phyloP scores from a whole-genome alignment of 2,329 filamentous ascomycete genomes.

The Exserohilum rostratum region DNA sequence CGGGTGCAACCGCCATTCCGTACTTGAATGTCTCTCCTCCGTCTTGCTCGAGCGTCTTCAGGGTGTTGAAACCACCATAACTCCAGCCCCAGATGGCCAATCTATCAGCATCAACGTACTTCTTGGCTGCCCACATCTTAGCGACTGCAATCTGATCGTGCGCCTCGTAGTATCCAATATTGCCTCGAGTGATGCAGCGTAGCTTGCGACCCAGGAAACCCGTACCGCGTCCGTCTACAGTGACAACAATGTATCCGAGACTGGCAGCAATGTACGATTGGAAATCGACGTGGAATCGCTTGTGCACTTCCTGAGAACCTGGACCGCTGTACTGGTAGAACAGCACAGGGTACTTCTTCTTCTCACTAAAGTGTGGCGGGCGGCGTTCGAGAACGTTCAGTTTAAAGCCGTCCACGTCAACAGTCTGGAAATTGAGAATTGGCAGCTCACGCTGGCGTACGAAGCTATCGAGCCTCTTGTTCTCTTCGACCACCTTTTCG shows the following conservation, averaged over 20 bases:
- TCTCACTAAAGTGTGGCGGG: slow-evolving; percentile 83
- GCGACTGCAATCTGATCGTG: slow-evolving; percentile 90
- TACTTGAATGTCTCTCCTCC: slow-evolving; percentile 90
- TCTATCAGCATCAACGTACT: slow-evolving; percentile 80
- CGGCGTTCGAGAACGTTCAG: slow-evolving; percentile 80
- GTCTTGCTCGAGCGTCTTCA: slow-evolving; percentile 93
- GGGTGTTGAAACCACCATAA: slow-evolving; percentile 91
- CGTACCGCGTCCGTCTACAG: slow-evolving; percentile 90
- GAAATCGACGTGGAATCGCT: slow-evolving; percentile 83
- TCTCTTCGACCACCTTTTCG: slow-evolving; percentile 77
- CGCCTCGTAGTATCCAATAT: slow-evolving; percentile 84
- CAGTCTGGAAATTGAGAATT: slow-evolving; percentile 78
- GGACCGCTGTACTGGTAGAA: slow-evolving; percentile 96
- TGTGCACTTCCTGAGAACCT: slow-evolving; percentile 85
- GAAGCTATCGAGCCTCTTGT: slow-evolving; percentile 70
- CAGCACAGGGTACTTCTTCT: slow-evolving; percentile 88
- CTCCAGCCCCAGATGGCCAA: slow-evolving; percentile 99
- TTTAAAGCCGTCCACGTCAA: slow-evolving; percentile 80
- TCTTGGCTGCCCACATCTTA: slow-evolving; percentile 78
- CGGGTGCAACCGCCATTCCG: slow-evolving; percentile 96
- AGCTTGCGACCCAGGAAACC: slow-evolving; percentile 86
- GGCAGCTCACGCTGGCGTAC: slow-evolving; percentile 82
- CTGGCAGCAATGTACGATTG: slow-evolving; percentile 85
- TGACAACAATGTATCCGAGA: slow-evolving; percentile 92
- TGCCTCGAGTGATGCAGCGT: slow-evolving; percentile 79